Evolutionary conservation across 2,329 filamentous ascomycete species (phyloP), one percentile per base, ranked within the genome.

Genomic region (Fusarium paranaense): DNA sequence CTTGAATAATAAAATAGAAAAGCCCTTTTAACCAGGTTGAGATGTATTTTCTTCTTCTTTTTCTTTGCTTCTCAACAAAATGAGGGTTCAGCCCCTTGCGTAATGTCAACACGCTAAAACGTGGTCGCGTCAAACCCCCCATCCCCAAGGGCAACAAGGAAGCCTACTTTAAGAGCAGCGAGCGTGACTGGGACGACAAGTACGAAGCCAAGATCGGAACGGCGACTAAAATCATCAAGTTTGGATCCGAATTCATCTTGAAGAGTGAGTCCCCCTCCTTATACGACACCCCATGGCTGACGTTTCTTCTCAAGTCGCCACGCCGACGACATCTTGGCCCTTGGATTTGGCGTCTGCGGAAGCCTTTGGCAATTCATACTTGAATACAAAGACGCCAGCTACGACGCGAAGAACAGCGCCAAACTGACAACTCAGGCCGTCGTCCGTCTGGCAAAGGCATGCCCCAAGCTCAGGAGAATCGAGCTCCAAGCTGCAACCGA

Each of bases 271-370:
- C 25, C 47, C 7, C 14, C 14, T 4, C 11, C 0, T 3, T 47
- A 6, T 3, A 22, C 6, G 3, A 27, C 9, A 4, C 7, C 7
- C 33, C 8, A 8, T 13, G 6, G 18, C 32, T 74, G 27, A 71
- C 32, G 5, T 35, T 18, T 0, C 35, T 33, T 18, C 52, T 40
- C 33, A 62, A 75, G 71, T 13, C 37, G 65, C 10, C 71, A 72
- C 18, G 70, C 74, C 11, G 62, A 72, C 13, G 66, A 72, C 8
- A 74, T 74, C 20, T 32, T 67, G 14, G 56, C 63, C 2, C 27
- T 74, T 14, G 57, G 54, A 37, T 40, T 50, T 18, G n/a, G 5
- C 5, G 38, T 72, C 14, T 57, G 64, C 45, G 37, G 70, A 33
- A 64, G 64, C 6, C 57, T 74, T 22, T 56, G 42, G 11, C 42